These are phyloP conservation scores for Cyclotella sp. DNA, from an alignment of 108 stramenopile species.

Conservation along the genomic window DNA sequence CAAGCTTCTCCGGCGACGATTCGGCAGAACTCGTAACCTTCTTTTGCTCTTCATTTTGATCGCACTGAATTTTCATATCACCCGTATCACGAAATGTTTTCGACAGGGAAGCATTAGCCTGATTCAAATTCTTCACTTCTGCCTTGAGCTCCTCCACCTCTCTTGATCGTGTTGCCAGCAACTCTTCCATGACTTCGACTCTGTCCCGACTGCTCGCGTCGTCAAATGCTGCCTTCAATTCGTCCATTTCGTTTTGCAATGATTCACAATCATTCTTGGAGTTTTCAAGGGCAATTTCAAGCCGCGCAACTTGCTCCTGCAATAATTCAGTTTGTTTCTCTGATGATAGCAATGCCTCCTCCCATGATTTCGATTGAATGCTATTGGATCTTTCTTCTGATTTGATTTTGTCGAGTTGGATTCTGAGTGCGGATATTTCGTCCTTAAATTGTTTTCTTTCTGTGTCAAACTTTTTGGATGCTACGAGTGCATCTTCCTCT, in stretches of 20 bases:
- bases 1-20: conserved; percentile 53
- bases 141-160: conserved; percentile 56
- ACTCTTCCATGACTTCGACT: conserved; percentile 44
- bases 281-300: conserved; percentile 74
- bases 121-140: conserved; percentile 41
- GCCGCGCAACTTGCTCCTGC: conserved; percentile 62
- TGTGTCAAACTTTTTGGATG: conserved; percentile 46
- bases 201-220: conserved; percentile 54
- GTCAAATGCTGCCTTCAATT: conserved; percentile 77
- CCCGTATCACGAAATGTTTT: conserved; percentile 28
- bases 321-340: conserved; percentile 39
- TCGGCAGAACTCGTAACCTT: conserved; percentile 54
- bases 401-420: conserved; percentile 50
- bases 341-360: conserved; percentile 43
- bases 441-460: conserved; percentile 65
- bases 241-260: conserved; percentile 75
- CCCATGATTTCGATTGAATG: conserved; percentile 62
- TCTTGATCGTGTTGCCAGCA: conserved; percentile 44
- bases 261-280: conserved; percentile 73
- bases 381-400: conserved; percentile 58
- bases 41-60: conserved; percentile 57
- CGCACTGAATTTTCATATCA: conserved; percentile 29
- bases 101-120: conserved; percentile 37
- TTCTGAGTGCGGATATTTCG: conserved; percentile 64
- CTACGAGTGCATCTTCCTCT: conserved; percentile 69